Conservation (phyloP, 805 yeast species). For the Zygoascus bituminiphila region DNA sequence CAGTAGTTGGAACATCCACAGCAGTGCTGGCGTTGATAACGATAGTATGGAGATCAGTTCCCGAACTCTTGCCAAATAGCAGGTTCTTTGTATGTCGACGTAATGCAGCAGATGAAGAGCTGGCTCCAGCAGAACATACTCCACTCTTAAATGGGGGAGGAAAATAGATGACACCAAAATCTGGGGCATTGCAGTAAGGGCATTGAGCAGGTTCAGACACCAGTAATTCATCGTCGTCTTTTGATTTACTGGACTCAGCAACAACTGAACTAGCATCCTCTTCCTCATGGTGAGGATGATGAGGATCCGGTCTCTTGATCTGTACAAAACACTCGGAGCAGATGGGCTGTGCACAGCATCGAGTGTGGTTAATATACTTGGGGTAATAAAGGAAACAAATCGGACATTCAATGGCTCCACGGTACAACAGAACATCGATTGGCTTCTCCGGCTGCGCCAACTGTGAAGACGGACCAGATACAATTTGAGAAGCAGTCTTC, state of each 20-base stretch:
- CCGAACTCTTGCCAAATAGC: not conserved
- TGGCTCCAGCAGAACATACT: conserved; percentile 13
- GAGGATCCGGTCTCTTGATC: conserved; percentile 85
- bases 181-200: conserved; percentile 85
- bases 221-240: conserved; percentile 29
- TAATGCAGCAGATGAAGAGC: conserved; percentile 2
- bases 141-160: conserved; percentile 52
- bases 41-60: conserved; percentile 1
- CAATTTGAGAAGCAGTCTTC: conserved; percentile 12
- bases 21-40: conserved; percentile 2
- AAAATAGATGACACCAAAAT: conserved; percentile 77
- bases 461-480: not conserved
- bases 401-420: conserved; percentile 76
- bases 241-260: conserved; percentile 8
- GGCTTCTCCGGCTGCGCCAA: conserved; percentile 7
- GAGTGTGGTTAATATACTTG: conserved; percentile 59
- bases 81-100: not conserved
- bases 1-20: not conserved
- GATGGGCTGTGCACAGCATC: conserved; percentile 89
- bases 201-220: conserved; percentile 85
- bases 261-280: conserved; percentile 10
- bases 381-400: conserved; percentile 89
- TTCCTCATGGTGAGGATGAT: conserved; percentile 57
- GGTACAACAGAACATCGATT: conserved; percentile 53
- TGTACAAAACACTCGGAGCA: conserved; percentile 97